phyloP scores from a whole-genome alignment of 164 flowering plant genomes.

The Chimonanthus praecox region DNA sequence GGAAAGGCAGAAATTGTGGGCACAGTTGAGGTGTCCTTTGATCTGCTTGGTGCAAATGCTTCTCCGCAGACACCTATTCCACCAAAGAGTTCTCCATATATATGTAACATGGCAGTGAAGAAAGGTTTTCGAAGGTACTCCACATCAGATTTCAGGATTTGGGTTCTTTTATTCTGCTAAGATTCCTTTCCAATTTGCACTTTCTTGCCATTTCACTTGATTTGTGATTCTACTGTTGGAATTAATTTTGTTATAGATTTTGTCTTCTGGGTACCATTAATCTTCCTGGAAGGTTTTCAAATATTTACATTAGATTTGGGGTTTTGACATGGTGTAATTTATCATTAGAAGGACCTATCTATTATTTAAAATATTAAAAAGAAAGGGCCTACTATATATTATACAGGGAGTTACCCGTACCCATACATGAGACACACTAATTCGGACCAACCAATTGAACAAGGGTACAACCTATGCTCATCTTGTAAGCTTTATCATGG shows the following conservation, averaged over 20 bases:
- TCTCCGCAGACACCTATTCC: slow-evolving; percentile 72
- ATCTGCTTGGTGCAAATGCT: slow-evolving; percentile 62
- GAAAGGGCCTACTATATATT: too few relatives aligned
- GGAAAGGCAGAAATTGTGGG: slow-evolving; percentile 61
- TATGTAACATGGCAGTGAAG: slow-evolving; percentile 86
- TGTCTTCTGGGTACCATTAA: background rate
- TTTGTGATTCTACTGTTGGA: background rate
- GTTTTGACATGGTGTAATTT: too few relatives aligned
- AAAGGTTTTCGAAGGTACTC: slow-evolving; percentile 63
- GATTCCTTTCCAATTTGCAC: background rate
- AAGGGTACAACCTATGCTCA: too few relatives aligned
- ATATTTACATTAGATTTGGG: background rate
- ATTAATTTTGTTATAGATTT: too few relatives aligned
- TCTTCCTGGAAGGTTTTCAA: too few relatives aligned
- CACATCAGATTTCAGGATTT: background rate
- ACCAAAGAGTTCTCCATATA: slow-evolving; percentile 71
- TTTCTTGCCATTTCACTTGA: background rate
- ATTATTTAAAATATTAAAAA: too few relatives aligned
- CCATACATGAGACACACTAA: too few relatives aligned
- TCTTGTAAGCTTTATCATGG: too few relatives aligned
- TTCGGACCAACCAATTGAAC: too few relatives aligned
- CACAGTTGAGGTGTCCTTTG: slow-evolving; percentile 78
- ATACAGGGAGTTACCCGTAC: too few relatives aligned
- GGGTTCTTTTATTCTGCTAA: background rate
- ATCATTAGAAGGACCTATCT: background rate